Base-by-base conservation (phyloP, 202 grass and related monocot species). In the Schoenoplectus tabernaemontani region DNA sequence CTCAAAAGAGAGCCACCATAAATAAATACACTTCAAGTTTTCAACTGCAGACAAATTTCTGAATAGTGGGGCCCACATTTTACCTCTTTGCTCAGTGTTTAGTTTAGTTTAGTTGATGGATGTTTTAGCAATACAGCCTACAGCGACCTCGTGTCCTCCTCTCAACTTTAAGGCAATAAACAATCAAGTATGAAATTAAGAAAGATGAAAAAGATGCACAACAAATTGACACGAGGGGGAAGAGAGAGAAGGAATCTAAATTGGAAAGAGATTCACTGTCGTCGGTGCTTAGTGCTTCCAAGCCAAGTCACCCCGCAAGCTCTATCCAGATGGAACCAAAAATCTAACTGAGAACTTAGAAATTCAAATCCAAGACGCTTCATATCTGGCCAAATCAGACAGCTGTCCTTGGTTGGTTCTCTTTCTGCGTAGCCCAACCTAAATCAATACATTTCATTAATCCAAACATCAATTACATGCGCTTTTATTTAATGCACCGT, bases 321-420 rank as follows among this genome's bases (percentile, higher is more conserved):
- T 69, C 64, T 43, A 44, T 43, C 37, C 64, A 5, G 64, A 69
- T 69, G n/a, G 38, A 69, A 69, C 43, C 64, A 68, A 68, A 68
- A 68, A 42, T 68, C 38, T 2, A 68, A 44, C 37, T 68, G 64
- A 13, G 48, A 16, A 17, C 12, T 12, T 1, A 69, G n/a, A 24
- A 69, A 43, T 44, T 69, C 64, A 69, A 69, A 43, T 69, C 39
- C 38, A 69, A 13, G 38, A 69, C 64, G 64, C 44, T 38, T 44
- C 38, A 22, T 66, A 44, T 24, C 36, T 69, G 61, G 38, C n/a
- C n/a, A 69, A 7, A 69, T 43, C 64, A 44, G 19, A 69, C 64
- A 69, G 64, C 38, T 41, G 37, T 69, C 7, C n/a, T 1, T 4
- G 36, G 36, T n/a, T n/a, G n/a, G n/a, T n/a, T n/a, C n/a, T n/a